phyloP scores from a whole-genome alignment of 2,329 filamentous ascomycete species.

The Fusarium nygamai region DNA sequence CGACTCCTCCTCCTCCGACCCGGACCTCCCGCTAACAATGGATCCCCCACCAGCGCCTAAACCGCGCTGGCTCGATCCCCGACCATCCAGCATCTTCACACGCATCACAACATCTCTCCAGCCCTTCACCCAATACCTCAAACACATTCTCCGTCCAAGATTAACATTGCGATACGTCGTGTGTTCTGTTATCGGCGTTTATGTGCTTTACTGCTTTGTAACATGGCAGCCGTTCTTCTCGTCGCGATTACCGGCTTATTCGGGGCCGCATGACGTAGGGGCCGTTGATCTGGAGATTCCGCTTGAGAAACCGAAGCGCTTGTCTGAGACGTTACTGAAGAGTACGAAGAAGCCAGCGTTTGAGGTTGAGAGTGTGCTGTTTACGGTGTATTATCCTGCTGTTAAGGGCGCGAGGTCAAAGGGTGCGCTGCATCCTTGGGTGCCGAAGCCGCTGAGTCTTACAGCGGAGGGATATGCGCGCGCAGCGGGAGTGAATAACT shows the following conservation, averaged over 20 bases:
- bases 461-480: constrained; percentile 59
- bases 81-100: constrained; percentile 16
- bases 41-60: constrained; percentile 17
- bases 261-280: constrained; percentile 57
- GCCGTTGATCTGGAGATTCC: constrained; percentile 59
- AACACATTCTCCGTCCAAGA: constrained; percentile 44
- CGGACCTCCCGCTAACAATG: constrained; percentile 34
- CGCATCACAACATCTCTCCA: constrained; percentile 22
- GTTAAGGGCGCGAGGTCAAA: constrained; percentile 41
- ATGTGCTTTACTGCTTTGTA: constrained; percentile 53
- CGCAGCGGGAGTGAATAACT: constrained; percentile 56
- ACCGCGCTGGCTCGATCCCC: constrained; percentile 39
- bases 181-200: constrained; percentile 44
- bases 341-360: constrained; percentile 53
- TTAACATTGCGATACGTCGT: constrained; percentile 49
- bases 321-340: constrained; percentile 49
- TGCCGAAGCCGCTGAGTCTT: constrained; percentile 55
- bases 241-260: constrained; percentile 55
- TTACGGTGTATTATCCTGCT: constrained; percentile 61
- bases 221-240: constrained; percentile 55
- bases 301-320: constrained; percentile 45
- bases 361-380: constrained; percentile 58
- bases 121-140: constrained; percentile 14
- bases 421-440: constrained; percentile 54
- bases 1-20: constrained; percentile 19